These are phyloP conservation scores for Saccharomycopsis sp. DNA, from an alignment of 805 yeast species.

Conservation along the genomic window DNA sequence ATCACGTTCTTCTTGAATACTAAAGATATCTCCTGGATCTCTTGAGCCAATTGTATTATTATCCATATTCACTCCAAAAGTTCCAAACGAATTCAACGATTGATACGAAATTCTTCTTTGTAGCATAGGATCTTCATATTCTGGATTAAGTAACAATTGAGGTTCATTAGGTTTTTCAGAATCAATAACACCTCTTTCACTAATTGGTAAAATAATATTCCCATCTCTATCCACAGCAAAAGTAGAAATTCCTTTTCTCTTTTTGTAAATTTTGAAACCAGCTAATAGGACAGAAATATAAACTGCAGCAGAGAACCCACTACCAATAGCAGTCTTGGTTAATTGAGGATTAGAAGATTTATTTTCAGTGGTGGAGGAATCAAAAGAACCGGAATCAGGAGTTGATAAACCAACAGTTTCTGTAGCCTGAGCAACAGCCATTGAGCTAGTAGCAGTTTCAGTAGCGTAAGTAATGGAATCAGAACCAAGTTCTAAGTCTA, in stretches of 20 bases:
- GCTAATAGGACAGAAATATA: constrained; percentile 19
- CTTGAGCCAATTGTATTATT: background rate
- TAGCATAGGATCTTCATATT: constrained; percentile 6
- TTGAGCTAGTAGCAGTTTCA: constrained; percentile 23
- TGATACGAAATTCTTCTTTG: constrained; percentile 15
- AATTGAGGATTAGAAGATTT: constrained; percentile 24
- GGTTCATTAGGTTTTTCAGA: constrained; percentile 8
- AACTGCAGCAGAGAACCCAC: constrained; percentile 18
- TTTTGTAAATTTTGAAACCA: constrained; percentile 24
- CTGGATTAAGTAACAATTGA: constrained; percentile 15
- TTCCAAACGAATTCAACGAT: constrained; percentile 11
- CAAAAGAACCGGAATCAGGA: constrained; percentile 18
- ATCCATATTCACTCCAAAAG: background rate
- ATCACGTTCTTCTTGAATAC: constrained; percentile 2
- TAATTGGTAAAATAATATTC: constrained; percentile 15
- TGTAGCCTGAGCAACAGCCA: constrained; percentile 20
- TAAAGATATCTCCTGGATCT: constrained; percentile 7
- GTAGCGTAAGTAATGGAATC: constrained; percentile 7
- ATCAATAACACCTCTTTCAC: constrained; percentile 14
- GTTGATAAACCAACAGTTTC: constrained; percentile 18
- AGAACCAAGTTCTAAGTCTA: constrained; percentile 28
- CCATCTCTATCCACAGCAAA: constrained; percentile 14
- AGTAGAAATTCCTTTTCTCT: constrained; percentile 12
- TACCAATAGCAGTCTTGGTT: constrained; percentile 19
- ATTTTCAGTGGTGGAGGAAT: constrained; percentile 21